Base-by-base conservation (phyloP, 805 yeast genomes). In the Yamadazyma endophytica region DNA sequence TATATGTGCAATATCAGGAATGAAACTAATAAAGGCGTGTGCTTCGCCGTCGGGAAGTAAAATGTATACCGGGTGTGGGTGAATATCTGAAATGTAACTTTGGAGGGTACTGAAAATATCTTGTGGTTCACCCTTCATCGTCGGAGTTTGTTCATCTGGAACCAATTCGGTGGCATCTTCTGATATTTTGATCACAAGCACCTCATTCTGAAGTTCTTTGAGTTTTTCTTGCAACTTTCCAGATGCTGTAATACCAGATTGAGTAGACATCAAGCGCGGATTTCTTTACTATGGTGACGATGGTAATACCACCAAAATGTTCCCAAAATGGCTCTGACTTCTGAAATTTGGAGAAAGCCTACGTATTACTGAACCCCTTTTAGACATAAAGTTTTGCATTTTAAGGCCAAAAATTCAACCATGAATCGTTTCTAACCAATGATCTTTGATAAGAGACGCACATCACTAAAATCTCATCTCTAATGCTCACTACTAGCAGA, bases 1-100 rank as follows among this genome's bases (percentile, higher is more conserved):
- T 22, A 90, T 89, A 2, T 80, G 77, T 6, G 96, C 84, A 30
- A 57, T 56, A 53, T 90, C 97, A 1, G 98, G 97, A 32, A 90
- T 89, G 59, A 71, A 89, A 13, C 92, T 77, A 27, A 88, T 72
- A 46, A 90, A 88, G 3, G 75, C 69, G 20, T 42, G 42, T 17
- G 30, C 39, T 11, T 30, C 38, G n/a, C 37, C 42, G 13, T 39
- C 32, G 9, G 51, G 43, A 9, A 64, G 28, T 6, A 64, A 38
- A n/a, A 56, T 50, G 34, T 58, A 65, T 2, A 56, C 51, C 11
- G 70, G 70, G 8, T 54, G 50, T 5, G 70, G 70, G 33, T 48
- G 57, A 12, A 40, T 44, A 2, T 32, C 30, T 5, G 36, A 24
- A 7, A 62, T 35, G 35, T 58, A 49, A 6, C 32, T 13, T 33